Conservation (phyloP, 441 rosid genomes). For the Pelargonium fulgidum region DNA sequence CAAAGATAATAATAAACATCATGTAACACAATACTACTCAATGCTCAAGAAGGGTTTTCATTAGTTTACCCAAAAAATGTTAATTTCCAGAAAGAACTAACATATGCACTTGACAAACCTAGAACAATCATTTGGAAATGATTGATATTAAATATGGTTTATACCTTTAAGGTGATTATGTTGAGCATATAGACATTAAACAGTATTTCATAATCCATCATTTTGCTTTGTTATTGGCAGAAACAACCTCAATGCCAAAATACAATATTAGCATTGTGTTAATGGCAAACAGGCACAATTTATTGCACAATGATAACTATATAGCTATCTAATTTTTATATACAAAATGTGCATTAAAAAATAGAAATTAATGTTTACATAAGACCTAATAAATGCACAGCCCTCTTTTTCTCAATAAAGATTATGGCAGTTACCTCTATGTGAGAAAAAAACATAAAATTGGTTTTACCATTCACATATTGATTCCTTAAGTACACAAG, state of each 20-base stretch:
- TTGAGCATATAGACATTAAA: too few species aligned
- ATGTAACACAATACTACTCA: background rate
- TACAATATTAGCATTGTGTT: background rate
- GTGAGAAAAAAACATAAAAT: background rate
- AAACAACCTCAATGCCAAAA: too few species aligned
- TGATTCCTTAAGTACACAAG: background rate
- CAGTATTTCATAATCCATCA: too few species aligned
- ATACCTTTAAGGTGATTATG: background rate
- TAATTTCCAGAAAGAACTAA: background rate
- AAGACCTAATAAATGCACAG: background rate
- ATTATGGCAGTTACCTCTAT: background rate
- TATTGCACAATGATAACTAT: background rate
- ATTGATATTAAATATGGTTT: background rate
- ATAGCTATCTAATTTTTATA: background rate
- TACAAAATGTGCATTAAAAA: background rate
- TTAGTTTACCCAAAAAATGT: background rate
- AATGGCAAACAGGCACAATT: background rate
- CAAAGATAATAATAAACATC: background rate
- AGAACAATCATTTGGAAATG: background rate
- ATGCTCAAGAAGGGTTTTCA: background rate
- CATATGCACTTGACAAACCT: background rate
- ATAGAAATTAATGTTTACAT: background rate
- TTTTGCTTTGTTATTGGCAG: too few species aligned
- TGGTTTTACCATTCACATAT: slow-evolving; percentile 1
- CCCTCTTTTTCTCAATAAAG: background rate